Evolutionary conservation across 768 basidiomycete genomes (phyloP).

Genomic region (Mycena maculata): DNA sequence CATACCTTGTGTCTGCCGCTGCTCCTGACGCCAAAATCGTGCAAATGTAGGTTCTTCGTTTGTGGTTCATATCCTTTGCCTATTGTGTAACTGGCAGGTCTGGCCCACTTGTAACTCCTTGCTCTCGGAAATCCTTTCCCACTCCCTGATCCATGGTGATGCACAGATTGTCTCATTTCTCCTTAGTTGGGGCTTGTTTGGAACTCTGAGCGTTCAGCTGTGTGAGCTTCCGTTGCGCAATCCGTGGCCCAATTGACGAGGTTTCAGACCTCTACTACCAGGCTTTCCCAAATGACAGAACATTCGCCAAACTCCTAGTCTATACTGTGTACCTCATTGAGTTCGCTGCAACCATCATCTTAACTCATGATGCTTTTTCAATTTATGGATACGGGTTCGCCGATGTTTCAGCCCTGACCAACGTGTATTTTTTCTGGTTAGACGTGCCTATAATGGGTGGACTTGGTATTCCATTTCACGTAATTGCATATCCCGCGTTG

Average conservation of each 20-base stretch:
- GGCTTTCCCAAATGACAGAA: background rate
- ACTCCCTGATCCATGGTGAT: no score
- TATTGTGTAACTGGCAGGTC: no score
- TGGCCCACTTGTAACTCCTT: no score
- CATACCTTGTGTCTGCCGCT: no score
- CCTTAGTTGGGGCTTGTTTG: background rate
- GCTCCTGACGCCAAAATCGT: no score
- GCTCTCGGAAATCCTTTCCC: no score
- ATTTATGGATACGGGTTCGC: background rate
- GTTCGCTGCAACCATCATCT: background rate
- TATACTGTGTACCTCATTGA: background rate
- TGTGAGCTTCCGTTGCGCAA: background rate
- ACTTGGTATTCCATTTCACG: background rate
- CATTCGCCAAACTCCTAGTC: background rate
- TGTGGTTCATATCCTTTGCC: no score
- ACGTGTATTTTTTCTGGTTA: background rate
- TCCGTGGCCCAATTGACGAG: no score
- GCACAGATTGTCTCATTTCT: no score
- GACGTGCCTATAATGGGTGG: background rate
- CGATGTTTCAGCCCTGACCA: background rate
- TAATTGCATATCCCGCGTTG: no score
- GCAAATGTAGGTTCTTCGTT: no score
- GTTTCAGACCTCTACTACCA: slow-evolving; percentile 3
- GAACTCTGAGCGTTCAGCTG: background rate
- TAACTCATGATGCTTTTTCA: slow-evolving; percentile 1